phyloP scores from a whole-genome alignment of 179 eudicot species.

The Patellifolia procumbens region DNA sequence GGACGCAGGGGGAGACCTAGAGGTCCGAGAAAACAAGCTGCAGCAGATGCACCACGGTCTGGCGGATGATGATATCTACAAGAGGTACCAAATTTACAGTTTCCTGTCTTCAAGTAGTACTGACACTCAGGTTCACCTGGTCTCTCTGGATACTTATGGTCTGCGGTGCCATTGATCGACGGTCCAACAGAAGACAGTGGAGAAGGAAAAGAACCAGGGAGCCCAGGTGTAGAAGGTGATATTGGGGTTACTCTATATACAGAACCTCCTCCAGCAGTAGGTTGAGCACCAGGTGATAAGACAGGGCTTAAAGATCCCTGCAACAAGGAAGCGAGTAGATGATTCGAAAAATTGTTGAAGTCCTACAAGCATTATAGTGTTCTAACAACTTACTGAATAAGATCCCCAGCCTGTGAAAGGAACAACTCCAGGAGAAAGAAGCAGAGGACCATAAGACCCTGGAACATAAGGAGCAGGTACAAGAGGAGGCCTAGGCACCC shows the following conservation, averaged over 20 bases:
- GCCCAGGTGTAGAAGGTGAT: conserved; percentile 59
- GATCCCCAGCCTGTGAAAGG: conserved; percentile 84
- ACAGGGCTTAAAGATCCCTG: conserved; percentile 84
- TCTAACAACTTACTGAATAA: conserved; percentile 56
- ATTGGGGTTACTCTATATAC: conserved; percentile 60
- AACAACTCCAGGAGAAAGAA: conserved; percentile 79
- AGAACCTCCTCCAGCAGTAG: conserved; percentile 55
- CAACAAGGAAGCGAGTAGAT: conserved; percentile 28
- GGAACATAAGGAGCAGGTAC: conserved; percentile 72
- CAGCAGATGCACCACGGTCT: conserved; percentile 48
- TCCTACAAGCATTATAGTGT: not conserved
- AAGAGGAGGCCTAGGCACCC: conserved; percentile 76
- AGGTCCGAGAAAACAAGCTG: conserved; percentile 59
- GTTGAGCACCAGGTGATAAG: conserved; percentile 76
- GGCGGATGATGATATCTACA: conserved; percentile 95
- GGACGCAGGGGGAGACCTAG: conserved; percentile 89
- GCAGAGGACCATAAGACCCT: conserved; percentile 80
- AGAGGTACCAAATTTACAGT: conserved; percentile 78
- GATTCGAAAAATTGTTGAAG: conserved; percentile 6
- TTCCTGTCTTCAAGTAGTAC: conserved; percentile 83
- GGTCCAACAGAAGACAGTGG: conserved; percentile 49
- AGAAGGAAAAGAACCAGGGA: conserved; percentile 56
- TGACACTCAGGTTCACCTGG: conserved; percentile 88
- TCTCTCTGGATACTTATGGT: conserved; percentile 64
- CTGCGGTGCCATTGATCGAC: conserved; percentile 42